A percentile compares a stretch with the other conserved stretches of the same genome.
phyloP scores from a whole-genome alignment of 2,329 filamentous ascomycete genomes.

The Hypomyces rosellus region DNA sequence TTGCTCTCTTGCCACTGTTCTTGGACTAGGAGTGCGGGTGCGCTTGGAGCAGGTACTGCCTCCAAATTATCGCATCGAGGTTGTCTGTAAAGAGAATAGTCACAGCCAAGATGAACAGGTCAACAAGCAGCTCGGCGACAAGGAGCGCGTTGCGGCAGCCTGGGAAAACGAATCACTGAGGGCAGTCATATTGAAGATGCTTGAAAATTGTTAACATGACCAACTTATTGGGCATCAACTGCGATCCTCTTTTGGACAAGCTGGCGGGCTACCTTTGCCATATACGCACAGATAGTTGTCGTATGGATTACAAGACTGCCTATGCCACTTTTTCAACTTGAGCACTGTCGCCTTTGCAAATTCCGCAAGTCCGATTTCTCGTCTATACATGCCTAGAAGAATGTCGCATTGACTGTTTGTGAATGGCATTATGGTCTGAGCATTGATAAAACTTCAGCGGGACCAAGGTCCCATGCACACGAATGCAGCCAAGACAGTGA shows the following conservation, averaged over 20 bases:
- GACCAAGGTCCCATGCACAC: too few relatives aligned
- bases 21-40: constrained; percentile 87
- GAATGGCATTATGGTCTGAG: too few relatives aligned
- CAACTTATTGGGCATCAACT: not conserved
- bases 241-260: not conserved
- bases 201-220: constrained; percentile 48
- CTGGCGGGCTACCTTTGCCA: not conserved
- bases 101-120: constrained; percentile 92
- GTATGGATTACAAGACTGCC: too few relatives aligned
- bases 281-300: not conserved
- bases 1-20: constrained; percentile 92
- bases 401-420: too few relatives aligned
- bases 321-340: too few relatives aligned
- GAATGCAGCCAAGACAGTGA: too few relatives aligned
- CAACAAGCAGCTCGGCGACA: constrained; percentile 94
- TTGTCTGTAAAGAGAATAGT: constrained; percentile 92
- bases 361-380: too few relatives aligned
- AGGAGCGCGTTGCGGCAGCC: constrained; percentile 91
- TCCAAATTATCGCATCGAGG: constrained; percentile 85
- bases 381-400: too few relatives aligned
- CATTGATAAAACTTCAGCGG: too few relatives aligned
- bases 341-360: too few relatives aligned
- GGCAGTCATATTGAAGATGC: constrained; percentile 86
- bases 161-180: constrained; percentile 89
- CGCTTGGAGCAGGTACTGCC: constrained; percentile 86